Evolutionary conservation across 2,329 filamentous ascomycete genomes (phyloP).

Genomic region (Fusarium neocosmosporiellum): DNA sequence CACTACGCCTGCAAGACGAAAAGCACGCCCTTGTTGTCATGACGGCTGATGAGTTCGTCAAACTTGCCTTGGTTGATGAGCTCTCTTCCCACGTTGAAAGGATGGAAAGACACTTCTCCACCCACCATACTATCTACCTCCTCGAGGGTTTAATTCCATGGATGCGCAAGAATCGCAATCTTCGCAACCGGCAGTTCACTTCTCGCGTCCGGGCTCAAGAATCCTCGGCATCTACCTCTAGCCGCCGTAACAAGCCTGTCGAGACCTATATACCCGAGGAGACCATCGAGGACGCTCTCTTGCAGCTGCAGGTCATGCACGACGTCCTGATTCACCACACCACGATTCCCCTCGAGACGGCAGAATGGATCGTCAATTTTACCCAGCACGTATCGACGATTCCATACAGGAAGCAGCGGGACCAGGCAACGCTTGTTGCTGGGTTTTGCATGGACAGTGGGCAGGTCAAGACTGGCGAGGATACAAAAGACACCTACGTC

Average conservation of each 20-base stretch:
- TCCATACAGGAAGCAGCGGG: conserved; percentile 72
- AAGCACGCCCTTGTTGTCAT: conserved; percentile 72
- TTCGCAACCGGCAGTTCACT: conserved; percentile 75
- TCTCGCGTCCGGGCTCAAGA: conserved; percentile 68
- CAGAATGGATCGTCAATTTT: conserved; percentile 78
- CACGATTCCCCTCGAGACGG: conserved; percentile 68
- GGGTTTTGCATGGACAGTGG: conserved; percentile 84
- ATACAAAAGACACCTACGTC: conserved; percentile 73
- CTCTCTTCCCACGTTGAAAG: conserved; percentile 69
- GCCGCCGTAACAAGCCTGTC: conserved; percentile 52
- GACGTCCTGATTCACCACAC: conserved; percentile 78
- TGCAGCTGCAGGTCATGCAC: conserved; percentile 77
- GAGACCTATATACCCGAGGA: conserved; percentile 73
- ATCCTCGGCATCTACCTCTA: conserved; percentile 40
- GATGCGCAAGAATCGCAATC: conserved; percentile 75
- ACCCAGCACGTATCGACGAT: conserved; percentile 83
- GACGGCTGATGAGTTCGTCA: conserved; percentile 73
- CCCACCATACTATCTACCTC: conserved; percentile 72
- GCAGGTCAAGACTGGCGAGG: conserved; percentile 78
- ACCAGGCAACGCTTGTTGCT: conserved; percentile 62
- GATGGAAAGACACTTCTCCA: conserved; percentile 65
- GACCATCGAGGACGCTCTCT: conserved; percentile 74
- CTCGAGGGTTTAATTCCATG: conserved; percentile 76
- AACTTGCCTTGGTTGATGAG: conserved; percentile 63
- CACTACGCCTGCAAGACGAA: conserved; percentile 63